Evolutionary conservation across 495 filamentous ascomycete genomes (phyloP).

Genomic region (Poronia punctata): DNA sequence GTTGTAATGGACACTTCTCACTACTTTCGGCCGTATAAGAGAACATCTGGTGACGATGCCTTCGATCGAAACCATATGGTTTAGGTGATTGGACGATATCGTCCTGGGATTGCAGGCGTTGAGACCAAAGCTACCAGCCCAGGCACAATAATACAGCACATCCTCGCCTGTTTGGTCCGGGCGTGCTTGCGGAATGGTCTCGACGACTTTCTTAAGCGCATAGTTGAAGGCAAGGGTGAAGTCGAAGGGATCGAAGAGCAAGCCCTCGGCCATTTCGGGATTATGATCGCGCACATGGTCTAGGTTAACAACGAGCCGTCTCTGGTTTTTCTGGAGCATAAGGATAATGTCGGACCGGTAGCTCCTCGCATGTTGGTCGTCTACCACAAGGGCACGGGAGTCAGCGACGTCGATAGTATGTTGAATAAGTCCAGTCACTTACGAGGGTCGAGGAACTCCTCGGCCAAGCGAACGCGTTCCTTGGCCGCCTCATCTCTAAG

Average conservation of each 20-base stretch:
- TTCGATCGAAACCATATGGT: slow-evolving; percentile 94
- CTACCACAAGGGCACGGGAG: slow-evolving; percentile 19
- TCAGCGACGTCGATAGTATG: slow-evolving; percentile 9
- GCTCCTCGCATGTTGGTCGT: slow-evolving; percentile 56
- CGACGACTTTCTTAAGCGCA: slow-evolving; percentile 81
- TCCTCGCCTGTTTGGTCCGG: slow-evolving; percentile 44
- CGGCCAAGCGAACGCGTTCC: slow-evolving; percentile 71
- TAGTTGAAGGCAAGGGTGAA: slow-evolving; percentile 78
- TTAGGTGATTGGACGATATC: slow-evolving; percentile 77
- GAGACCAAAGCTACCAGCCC: slow-evolving; percentile 89
- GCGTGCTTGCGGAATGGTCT: slow-evolving; percentile 58
- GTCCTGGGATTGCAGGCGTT: slow-evolving; percentile 93
- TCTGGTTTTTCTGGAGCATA: slow-evolving; percentile 84
- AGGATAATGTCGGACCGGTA: slow-evolving; percentile 82
- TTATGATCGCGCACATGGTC: slow-evolving; percentile 92
- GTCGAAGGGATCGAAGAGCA: slow-evolving; percentile 83
- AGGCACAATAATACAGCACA: slow-evolving; percentile 84
- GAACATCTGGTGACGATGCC: slow-evolving; percentile 97
- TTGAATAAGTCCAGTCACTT: slow-evolving; percentile 21
- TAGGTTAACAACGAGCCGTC: slow-evolving; percentile 76
- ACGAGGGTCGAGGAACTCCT: slow-evolving; percentile 85
- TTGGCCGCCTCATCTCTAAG: slow-evolving; percentile 76
- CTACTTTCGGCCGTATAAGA: slow-evolving; percentile 89
- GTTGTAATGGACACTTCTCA: slow-evolving; percentile 95
- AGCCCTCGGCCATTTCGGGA: slow-evolving; percentile 78